Base-by-base conservation (phyloP, 371 early-diverging fungal genomes). In the Chytridiales sp. region DNA sequence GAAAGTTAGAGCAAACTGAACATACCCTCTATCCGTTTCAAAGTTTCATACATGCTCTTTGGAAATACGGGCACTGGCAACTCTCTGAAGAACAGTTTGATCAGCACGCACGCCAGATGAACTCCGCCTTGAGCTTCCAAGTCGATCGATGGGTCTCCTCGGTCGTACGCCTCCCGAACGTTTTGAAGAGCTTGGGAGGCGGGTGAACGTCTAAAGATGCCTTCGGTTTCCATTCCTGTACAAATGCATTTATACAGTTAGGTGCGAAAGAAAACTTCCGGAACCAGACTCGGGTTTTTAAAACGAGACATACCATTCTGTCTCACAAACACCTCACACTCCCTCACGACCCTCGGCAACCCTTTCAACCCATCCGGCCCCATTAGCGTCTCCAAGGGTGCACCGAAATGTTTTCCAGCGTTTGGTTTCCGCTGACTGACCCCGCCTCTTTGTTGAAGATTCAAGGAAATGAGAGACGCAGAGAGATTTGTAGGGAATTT, bases 121-220 rank as follows among this genome's bases (percentile, higher is more conserved):
- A 91, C 81, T 38, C 87, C 92, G 47, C 89, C 84, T 22, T 78
- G 66, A 0, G 72, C 68, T 22, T 87, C 64, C 17, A 79, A 69
- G 17, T 76, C 66, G 17, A 79, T 59, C 30, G 64, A 56, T 2
- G 53, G 29, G 17, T 70, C 59, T 64, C 85, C 88, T 44, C 75
- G 68, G 61, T 95, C 85, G 63, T 88, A 90, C 0, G 77, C 79
- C 21, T 77, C 73, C 53, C 88, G 88, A 21, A 87, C 87, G 8
- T 78, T 77, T 36, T 82, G 76, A 52, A 88, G 62, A 46, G 71
- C 67, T 5, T 66, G 69, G 3, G 85, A 82, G 27, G 77, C 77
- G 3, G 97, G 93, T 19, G 93, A 92, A 38, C 91, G 81, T 27
- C 97, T 75, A 60, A 96, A 96, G 4, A 96, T 64, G 11, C 97